Conservation (phyloP, 495 filamentous ascomycete genomes). For the Hypoxylon lienhwacheense region DNA sequence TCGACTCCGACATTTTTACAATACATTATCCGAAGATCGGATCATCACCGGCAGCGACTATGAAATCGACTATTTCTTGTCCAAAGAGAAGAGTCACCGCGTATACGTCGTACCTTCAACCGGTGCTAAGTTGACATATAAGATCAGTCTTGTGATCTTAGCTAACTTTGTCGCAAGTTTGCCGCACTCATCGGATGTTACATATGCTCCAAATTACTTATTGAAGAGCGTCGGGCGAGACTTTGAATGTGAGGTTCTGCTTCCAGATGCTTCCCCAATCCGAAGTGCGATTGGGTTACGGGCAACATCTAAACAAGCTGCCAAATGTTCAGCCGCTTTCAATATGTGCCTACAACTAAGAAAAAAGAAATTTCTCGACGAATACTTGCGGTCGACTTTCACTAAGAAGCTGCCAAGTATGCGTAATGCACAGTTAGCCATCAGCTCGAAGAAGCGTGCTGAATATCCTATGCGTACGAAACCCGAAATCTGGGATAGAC, state of each 20-base stretch:
- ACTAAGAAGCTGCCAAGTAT: constrained; percentile 76
- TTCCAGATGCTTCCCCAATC: constrained; percentile 78
- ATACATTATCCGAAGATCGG: constrained; percentile 73
- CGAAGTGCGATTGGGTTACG: constrained; percentile 62
- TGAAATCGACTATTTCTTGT: constrained; percentile 57
- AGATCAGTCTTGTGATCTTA: constrained; percentile 66
- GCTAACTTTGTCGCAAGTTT: constrained; percentile 57
- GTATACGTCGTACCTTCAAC: constrained; percentile 66
- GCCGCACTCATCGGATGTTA: constrained; percentile 61
- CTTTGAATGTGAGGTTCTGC: constrained; percentile 77
- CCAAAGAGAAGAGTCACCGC: constrained; percentile 57
- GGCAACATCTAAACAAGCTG: constrained; percentile 66
- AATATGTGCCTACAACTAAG: constrained; percentile 75
- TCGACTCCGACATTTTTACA: constrained; percentile 73
- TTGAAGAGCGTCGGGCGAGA: constrained; percentile 57
- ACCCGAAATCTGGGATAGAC: constrained; percentile 68
- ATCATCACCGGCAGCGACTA: constrained; percentile 64
- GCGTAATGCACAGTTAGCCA: constrained; percentile 86
- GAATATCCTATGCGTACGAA: constrained; percentile 79
- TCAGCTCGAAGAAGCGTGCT: constrained; percentile 72
- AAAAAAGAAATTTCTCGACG: constrained; percentile 67
- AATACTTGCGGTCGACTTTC: constrained; percentile 70
- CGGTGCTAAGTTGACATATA: constrained; percentile 80
- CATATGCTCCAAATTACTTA: constrained; percentile 63
- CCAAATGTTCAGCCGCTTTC: constrained; percentile 92